A percentile compares a stretch with the other conserved stretches of the same genome.
phyloP scores from a whole-genome alignment of 2,329 filamentous ascomycete species.

The Diaporthe velutina region DNA sequence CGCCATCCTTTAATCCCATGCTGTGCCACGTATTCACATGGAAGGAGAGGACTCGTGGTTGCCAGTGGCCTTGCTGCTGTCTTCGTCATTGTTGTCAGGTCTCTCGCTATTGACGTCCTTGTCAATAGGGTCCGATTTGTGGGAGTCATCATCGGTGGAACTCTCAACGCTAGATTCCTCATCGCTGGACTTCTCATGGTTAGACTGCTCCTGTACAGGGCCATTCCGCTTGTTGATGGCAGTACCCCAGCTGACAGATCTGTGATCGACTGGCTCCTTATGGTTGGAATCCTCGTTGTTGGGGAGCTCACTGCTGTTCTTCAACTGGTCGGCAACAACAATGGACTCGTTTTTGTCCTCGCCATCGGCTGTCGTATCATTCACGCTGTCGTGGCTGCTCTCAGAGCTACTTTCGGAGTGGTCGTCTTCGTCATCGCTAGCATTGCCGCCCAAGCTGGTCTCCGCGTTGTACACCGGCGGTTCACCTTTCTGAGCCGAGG shows the following conservation, averaged over 20 bases:
- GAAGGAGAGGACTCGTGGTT: background rate
- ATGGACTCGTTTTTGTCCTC: background rate
- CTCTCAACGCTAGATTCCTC: background rate
- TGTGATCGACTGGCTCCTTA: no score
- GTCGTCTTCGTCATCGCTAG: background rate
- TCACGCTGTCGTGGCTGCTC: background rate
- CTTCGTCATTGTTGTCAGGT: background rate
- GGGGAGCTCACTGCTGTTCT: no score
- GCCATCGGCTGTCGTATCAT: background rate
- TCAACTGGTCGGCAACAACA: no score
- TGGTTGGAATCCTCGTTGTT: no score
- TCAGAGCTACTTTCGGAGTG: no score
- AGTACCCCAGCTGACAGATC: no score
- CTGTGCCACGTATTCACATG: background rate
- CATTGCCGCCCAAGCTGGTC: no score
- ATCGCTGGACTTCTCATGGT: background rate
- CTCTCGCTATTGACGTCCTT: background rate
- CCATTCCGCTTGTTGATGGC: no score
- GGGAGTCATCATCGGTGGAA: no score
- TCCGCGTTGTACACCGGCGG: background rate
- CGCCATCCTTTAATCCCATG: no score
- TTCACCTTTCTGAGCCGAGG: background rate
- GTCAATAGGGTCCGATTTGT: no score
- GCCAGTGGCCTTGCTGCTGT: background rate
- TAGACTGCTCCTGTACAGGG: background rate